Evolutionary conservation across 169 alveolate species (phyloP).

Genomic region (Plasmodium inui): DNA sequence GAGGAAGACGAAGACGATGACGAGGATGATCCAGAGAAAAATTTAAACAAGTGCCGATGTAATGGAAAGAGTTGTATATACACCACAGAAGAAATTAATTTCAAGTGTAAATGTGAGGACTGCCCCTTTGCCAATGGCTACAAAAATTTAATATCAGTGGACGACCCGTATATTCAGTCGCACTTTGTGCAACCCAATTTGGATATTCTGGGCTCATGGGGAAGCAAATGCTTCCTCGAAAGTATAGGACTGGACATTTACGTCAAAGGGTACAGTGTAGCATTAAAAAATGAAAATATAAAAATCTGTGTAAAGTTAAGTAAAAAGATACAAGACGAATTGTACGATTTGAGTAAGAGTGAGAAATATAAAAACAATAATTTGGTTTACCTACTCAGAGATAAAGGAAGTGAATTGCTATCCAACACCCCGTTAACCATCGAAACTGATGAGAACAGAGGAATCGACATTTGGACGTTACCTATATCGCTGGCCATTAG

Average conservation of each 20-base stretch:
- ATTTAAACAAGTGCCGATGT: conserved; percentile 60
- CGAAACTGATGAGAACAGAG: conserved; percentile 84
- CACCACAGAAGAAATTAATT: conserved; percentile 70
- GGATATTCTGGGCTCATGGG: conserved; percentile 85
- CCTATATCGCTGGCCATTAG: conserved; percentile 89
- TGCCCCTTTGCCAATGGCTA: conserved; percentile 76
- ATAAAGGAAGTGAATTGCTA: conserved; percentile 88
- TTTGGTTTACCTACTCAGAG: conserved; percentile 79
- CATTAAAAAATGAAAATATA: conserved; percentile 78
- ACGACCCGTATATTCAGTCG: conserved; percentile 74
- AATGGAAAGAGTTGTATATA: conserved; percentile 72
- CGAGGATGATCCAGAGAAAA: conserved; percentile 55
- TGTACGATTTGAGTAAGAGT: conserved; percentile 79
- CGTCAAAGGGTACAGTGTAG: conserved; percentile 79
- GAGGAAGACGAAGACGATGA: conserved; percentile 64
- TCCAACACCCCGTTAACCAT: conserved; percentile 89
- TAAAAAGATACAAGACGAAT: conserved; percentile 78
- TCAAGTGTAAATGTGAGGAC: conserved; percentile 73
- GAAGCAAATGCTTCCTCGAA: conserved; percentile 84
- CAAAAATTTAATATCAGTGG: conserved; percentile 67
- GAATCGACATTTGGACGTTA: conserved; percentile 88
- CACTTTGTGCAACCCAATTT: conserved; percentile 76
- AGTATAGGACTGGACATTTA: conserved; percentile 82
- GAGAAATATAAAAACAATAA: conserved; percentile 80
- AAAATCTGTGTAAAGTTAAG: conserved; percentile 81